phyloP scores from a whole-genome alignment of 2,329 filamentous ascomycete species.

The Helicocarpus griseus region DNA sequence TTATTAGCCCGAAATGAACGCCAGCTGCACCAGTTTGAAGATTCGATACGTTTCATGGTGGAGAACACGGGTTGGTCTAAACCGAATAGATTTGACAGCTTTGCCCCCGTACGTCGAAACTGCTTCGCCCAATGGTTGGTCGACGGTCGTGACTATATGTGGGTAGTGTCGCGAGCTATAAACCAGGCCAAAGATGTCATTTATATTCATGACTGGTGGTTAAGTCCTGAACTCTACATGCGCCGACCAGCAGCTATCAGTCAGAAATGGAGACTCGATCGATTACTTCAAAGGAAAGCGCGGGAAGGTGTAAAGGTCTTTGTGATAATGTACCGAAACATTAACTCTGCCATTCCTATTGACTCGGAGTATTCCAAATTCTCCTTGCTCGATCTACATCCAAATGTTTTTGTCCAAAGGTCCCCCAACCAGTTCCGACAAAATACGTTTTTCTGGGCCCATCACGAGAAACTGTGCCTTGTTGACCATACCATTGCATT shows the following conservation, averaged over 20 bases:
- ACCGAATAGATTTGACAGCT: slow-evolving; percentile 77
- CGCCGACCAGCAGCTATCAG: slow-evolving; percentile 72
- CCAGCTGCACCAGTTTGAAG: slow-evolving; percentile 82
- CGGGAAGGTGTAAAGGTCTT: slow-evolving; percentile 93
- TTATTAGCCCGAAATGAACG: slow-evolving; percentile 85
- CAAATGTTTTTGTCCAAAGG: slow-evolving; percentile 93
- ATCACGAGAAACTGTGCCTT: slow-evolving; percentile 96
- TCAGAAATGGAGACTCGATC: slow-evolving; percentile 80
- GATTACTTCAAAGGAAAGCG: slow-evolving; percentile 75
- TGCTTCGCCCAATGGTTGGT: slow-evolving; percentile 97
- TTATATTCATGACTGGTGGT: slow-evolving; percentile 93
- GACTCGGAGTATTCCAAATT: slow-evolving; percentile 98
- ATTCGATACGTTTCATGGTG: slow-evolving; percentile 81
- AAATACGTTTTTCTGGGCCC: slow-evolving; percentile 98
- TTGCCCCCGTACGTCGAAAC: slow-evolving; percentile 74
- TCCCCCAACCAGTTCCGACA: slow-evolving; percentile 98
- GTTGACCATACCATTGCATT: slow-evolving; percentile 91
- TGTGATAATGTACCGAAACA: slow-evolving; percentile 80
- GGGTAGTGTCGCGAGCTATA: slow-evolving; percentile 83
- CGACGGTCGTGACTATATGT: slow-evolving; percentile 90
- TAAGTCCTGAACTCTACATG: slow-evolving; percentile 79
- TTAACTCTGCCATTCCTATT: slow-evolving; percentile 93
- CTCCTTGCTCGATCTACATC: slow-evolving; percentile 86
- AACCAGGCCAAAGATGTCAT: slow-evolving; percentile 86
- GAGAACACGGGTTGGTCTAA: slow-evolving; percentile 74